These are phyloP conservation scores for Cairneyella variabilis DNA, from an alignment of 495 filamentous ascomycete genomes.

Conservation along the genomic window DNA sequence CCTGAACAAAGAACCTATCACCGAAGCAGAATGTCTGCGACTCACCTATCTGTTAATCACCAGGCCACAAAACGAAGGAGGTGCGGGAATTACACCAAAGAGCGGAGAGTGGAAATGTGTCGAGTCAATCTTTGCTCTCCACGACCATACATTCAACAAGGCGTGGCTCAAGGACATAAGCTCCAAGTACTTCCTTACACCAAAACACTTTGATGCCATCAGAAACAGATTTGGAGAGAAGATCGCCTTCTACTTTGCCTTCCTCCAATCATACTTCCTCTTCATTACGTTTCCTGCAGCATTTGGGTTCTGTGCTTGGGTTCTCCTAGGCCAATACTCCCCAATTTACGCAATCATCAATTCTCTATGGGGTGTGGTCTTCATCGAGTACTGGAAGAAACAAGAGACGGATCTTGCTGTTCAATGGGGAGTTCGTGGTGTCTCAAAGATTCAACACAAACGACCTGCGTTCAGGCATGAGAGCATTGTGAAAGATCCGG, in stretches of 20 bases:
- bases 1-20: slow-evolving; percentile 64
- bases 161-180: slow-evolving; percentile 89
- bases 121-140: slow-evolving; percentile 79
- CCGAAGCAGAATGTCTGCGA: slow-evolving; percentile 83
- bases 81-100: slow-evolving; percentile 82
- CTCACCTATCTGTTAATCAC: slow-evolving; percentile 86
- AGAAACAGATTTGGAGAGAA: slow-evolving; percentile 89
- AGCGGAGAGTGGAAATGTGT: slow-evolving; percentile 84
- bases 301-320: slow-evolving; percentile 77
- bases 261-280: slow-evolving; percentile 86
- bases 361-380: slow-evolving; percentile 82
- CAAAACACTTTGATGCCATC: slow-evolving; percentile 77
- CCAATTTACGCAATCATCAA: slow-evolving; percentile 77
- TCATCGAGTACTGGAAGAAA: slow-evolving; percentile 96
- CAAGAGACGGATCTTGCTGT: slow-evolving; percentile 88
- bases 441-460: slow-evolving; percentile 75
- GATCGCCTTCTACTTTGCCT: slow-evolving; percentile 96
- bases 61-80: slow-evolving; percentile 72
- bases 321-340: slow-evolving; percentile 81
- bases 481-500: slow-evolving; percentile 67
- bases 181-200: slow-evolving; percentile 71
- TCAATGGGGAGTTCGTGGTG: slow-evolving; percentile 87
- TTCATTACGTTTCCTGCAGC: slow-evolving; percentile 82
- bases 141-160: slow-evolving; percentile 84
- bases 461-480: slow-evolving; percentile 78